Evolutionary conservation across 306 rosid genomes (phyloP).

Genomic region (Acacia acuminata): DNA sequence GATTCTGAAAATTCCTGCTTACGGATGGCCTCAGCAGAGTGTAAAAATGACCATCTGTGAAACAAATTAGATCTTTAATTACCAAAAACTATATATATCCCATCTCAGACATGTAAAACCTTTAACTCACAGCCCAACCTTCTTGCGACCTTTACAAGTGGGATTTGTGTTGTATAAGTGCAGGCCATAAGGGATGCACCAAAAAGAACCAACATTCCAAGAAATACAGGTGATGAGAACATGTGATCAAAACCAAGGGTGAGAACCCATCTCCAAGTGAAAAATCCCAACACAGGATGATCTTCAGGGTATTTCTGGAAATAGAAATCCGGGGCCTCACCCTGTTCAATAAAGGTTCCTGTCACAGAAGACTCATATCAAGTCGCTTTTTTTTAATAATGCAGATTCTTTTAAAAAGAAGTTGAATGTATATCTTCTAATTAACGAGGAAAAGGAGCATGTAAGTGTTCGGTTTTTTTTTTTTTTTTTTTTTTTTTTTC

Average conservation of each 20-base stretch:
- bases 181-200: constrained; percentile 93
- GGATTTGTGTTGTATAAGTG: constrained; percentile 94
- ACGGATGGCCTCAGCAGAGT: constrained; percentile 70
- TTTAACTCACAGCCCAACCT: constrained; percentile 53
- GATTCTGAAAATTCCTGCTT: constrained; percentile 86
- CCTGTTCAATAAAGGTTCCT: constrained; percentile 94
- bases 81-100: neutral
- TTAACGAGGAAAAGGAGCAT: constrained; percentile 6
- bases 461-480: no score
- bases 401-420: neutral
- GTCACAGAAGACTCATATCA: constrained; percentile 32
- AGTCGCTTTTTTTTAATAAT: neutral
- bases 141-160: constrained; percentile 86
- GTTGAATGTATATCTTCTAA: neutral
- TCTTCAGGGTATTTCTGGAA: constrained; percentile 82
- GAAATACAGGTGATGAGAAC: constrained; percentile 79
- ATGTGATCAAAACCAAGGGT: constrained; percentile 94
- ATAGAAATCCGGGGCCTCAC: constrained; percentile 80
- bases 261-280: constrained; percentile 96
- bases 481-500: no score
- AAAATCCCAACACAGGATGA: constrained; percentile 78
- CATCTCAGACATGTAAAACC: constrained; percentile 20
- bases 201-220: constrained; percentile 68
- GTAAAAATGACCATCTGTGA: constrained; percentile 79
- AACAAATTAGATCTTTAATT: constrained; percentile 32